phyloP scores from a whole-genome alignment of 345 rosid genomes.

The Heritiera littoralis region DNA sequence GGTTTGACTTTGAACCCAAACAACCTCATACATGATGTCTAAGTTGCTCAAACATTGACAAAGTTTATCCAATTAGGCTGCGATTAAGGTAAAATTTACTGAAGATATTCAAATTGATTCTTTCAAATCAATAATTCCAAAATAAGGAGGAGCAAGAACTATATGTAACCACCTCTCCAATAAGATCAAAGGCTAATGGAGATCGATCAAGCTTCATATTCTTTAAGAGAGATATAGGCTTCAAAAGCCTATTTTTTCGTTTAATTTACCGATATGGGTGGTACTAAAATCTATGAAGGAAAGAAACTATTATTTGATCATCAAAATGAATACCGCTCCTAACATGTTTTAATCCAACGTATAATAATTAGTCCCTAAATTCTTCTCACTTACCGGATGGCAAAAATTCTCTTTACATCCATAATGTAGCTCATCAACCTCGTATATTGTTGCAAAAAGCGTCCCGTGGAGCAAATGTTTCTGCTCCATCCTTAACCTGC shows the following conservation, averaged over 20 bases:
- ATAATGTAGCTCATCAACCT: constrained; percentile 42
- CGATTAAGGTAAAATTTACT: neutral
- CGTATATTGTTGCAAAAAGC: constrained; percentile 49
- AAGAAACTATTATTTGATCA: neutral
- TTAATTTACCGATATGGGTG: neutral
- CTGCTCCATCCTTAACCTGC: constrained; percentile 9
- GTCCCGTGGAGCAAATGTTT: constrained; percentile 60
- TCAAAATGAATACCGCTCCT: neutral
- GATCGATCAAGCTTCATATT: neutral
- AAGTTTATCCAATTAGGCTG: neutral
- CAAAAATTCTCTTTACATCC: constrained; percentile 47
- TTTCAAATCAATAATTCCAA: neutral
- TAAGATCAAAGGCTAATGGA: neutral
- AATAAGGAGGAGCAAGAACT: neutral
- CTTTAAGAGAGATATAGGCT: neutral
- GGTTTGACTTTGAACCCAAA: too few species aligned
- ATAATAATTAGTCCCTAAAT: neutral
- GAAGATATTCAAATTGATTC: neutral
- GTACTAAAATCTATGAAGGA: neutral
- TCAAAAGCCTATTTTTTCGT: too few species aligned
- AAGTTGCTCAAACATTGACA: neutral
- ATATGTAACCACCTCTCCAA: neutral
- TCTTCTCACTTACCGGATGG: constrained; percentile 35
- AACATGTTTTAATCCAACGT: neutral
- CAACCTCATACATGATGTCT: too few species aligned